Percentiles rank a stretch among this genome's conserved stretches.
Conservation (phyloP, 225 moss, liverwort and hornwort species). For the Physcomitrium patens region DNA sequence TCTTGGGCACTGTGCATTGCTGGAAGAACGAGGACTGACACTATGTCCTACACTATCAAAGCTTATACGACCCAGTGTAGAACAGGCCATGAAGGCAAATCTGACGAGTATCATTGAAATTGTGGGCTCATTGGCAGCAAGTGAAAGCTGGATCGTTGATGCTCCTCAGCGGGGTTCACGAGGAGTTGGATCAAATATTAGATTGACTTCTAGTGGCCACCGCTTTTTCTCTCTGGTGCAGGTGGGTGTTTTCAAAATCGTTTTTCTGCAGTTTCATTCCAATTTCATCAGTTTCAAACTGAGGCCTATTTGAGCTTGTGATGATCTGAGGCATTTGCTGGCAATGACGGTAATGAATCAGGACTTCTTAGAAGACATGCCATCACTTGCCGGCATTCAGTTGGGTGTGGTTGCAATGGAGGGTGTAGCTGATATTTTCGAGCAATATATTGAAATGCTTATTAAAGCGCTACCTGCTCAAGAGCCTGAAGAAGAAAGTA, state of each 20-base stretch:
- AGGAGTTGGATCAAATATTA: conserved; percentile 47
- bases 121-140: conserved; percentile 75
- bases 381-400: conserved; percentile 78
- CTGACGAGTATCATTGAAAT: conserved; percentile 76
- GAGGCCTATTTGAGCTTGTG: neutral
- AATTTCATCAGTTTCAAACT: neutral
- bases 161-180: conserved; percentile 49
- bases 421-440: conserved; percentile 64
- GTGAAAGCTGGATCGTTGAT: conserved; percentile 77
- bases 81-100: conserved; percentile 83
- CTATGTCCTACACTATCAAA: conserved; percentile 79
- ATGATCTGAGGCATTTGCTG: conserved; percentile 22
- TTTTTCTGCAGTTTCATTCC: neutral
- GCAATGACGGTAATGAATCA: conserved; percentile 21
- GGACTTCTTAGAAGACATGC: conserved; percentile 87
- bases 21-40: conserved; percentile 55
- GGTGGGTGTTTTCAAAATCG: conserved; percentile 30
- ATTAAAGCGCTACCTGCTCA: conserved; percentile 75
- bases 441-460: conserved; percentile 66
- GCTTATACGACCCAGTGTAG: conserved; percentile 84
- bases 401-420: conserved; percentile 78
- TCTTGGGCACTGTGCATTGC: conserved; percentile 55
- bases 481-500: conserved; percentile 66
- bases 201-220: conserved; percentile 76
- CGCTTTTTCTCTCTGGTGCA: conserved; percentile 77